These are phyloP conservation scores for Cyclaneusma minus DNA, from an alignment of 2,329 filamentous ascomycete genomes.

Conservation along the genomic window DNA sequence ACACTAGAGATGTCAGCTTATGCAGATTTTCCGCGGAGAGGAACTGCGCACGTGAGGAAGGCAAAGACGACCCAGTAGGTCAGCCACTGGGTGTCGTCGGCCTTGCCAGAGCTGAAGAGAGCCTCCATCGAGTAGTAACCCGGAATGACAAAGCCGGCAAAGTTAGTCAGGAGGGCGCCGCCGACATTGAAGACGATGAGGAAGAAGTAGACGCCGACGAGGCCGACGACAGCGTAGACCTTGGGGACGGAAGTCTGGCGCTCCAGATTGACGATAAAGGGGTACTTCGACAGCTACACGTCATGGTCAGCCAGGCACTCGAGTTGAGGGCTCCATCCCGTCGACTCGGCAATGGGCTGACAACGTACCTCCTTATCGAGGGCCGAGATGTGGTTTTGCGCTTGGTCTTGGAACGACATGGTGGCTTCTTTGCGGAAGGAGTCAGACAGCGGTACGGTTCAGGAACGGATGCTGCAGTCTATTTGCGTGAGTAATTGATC, in stretches of 20 bases:
- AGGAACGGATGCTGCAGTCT: too few species aligned
- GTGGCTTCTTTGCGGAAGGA: too few species aligned
- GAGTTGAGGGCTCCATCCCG: too few species aligned
- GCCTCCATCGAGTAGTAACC: slow-evolving; percentile 73
- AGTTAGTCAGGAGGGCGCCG: slow-evolving; percentile 75
- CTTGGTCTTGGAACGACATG: slow-evolving; percentile 66
- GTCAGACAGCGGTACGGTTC: too few species aligned
- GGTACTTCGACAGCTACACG: slow-evolving; percentile 69
- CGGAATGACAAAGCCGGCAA: slow-evolving; percentile 69
- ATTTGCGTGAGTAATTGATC: too few species aligned
- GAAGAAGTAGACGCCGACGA: slow-evolving; percentile 72
- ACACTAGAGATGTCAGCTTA: slow-evolving; percentile 30
- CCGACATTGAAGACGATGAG: slow-evolving; percentile 87
- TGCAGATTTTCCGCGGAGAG: slow-evolving; percentile 1
- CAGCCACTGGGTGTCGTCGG: slow-evolving; percentile 71
- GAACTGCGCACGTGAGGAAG: slow-evolving; percentile 54
- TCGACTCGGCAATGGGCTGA: too few species aligned
- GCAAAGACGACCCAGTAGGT: slow-evolving; percentile 81
- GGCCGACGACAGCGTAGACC: slow-evolving; percentile 66
- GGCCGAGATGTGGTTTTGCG: slow-evolving; percentile 60
- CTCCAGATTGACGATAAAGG: slow-evolving; percentile 70
- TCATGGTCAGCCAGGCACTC: too few species aligned
- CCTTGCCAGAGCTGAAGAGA: slow-evolving; percentile 54
- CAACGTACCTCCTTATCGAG: slow-evolving; percentile 67
- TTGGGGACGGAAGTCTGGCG: slow-evolving; percentile 72